phyloP scores from a whole-genome alignment of 129 eudicot species.

The Calendula officinalis region DNA sequence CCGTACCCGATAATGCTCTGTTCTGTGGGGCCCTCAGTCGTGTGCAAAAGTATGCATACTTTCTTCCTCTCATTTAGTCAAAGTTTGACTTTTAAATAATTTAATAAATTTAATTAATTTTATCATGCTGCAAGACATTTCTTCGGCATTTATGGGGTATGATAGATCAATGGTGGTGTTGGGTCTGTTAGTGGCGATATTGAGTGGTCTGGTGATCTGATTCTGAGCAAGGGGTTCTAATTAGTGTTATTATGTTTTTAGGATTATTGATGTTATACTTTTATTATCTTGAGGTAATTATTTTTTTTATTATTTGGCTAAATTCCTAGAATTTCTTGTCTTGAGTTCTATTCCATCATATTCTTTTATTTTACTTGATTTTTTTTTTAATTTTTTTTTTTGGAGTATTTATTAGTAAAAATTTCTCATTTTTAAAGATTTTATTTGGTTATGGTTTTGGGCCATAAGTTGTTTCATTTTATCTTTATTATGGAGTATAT shows the following conservation, averaged over 20 bases:
- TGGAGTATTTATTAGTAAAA: background rate
- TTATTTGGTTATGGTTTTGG: too few relatives aligned
- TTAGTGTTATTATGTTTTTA: constrained; percentile 15
- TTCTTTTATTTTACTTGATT: constrained; percentile 37
- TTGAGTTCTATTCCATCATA: constrained; percentile 26
- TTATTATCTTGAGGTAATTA: constrained; percentile 17
- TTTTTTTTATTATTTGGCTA: constrained; percentile 22
- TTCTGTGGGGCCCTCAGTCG: constrained; percentile 47
- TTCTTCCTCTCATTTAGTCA: background rate
- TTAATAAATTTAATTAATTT: background rate
- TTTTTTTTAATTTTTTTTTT: too few relatives aligned
- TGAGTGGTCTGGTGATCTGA: constrained; percentile 28
- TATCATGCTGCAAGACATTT: constrained; percentile 61
- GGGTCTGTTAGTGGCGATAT: constrained; percentile 26
- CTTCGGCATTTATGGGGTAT: constrained; percentile 32
- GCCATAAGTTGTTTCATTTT: too few relatives aligned
- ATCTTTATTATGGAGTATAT: too few relatives aligned
- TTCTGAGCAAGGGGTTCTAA: constrained; percentile 14
- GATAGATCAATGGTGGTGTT: constrained; percentile 29
- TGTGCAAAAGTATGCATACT: constrained; percentile 34
- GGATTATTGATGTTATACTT: background rate
- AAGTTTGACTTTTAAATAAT: background rate
- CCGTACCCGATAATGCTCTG: constrained; percentile 47
- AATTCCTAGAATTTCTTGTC: constrained; percentile 18
- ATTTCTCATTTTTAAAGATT: too few relatives aligned